Base-by-base conservation (phyloP, 2,329 filamentous ascomycete species). In the Fusarium irregulare region DNA sequence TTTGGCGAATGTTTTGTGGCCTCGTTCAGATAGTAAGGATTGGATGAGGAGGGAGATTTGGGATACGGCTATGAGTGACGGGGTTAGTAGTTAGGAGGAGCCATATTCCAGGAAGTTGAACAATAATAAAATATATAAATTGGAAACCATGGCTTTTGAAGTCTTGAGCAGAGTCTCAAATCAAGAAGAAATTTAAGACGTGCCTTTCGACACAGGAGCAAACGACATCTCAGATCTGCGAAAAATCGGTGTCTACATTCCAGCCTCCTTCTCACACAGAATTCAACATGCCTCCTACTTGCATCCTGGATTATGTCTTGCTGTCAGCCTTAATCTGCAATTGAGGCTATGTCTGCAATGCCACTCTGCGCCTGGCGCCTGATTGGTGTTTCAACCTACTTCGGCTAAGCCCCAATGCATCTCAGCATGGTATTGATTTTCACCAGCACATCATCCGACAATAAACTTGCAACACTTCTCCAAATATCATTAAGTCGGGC, bases 251-350 rank as follows among this genome's bases (percentile, higher is more conserved):
- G 25, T 25, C 25, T 25, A 25, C 25, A 25, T 25, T 8, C 7
- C 25, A 25, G 8, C 25, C 25, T 25, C 25, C 25, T 8, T 25
- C 25, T 9, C 25, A 25, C 25, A 25, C 8, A 25, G 25, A 9
- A 25, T 25, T 25, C 4, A 2, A 9, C 10, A 28, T 11, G 10
- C 4, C 27, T 28, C 27, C 11, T 28, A 13, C 11, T 30, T 25
- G 2, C 6, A 34, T 6, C 37, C 28, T 6, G 2, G 7, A 2
- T 16, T 27, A 3, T 32, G 14, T 21, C 4, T 44, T 27, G 1
- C 1, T 23, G 2, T 12, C 27, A 10, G 7, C 18, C 13, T 10
- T 4, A 3, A 1, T 4, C 8, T 0, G 5, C 2, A 9, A 0
- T 20, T 12, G 2, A 9, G 34, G 48, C 57, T 11, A 9, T 56